A percentile compares a stretch with the other conserved stretches of the same genome.
These are phyloP conservation scores for Nepenthes gracilis DNA, from an alignment of 148 eudicot genomes.

Conservation along the genomic window DNA sequence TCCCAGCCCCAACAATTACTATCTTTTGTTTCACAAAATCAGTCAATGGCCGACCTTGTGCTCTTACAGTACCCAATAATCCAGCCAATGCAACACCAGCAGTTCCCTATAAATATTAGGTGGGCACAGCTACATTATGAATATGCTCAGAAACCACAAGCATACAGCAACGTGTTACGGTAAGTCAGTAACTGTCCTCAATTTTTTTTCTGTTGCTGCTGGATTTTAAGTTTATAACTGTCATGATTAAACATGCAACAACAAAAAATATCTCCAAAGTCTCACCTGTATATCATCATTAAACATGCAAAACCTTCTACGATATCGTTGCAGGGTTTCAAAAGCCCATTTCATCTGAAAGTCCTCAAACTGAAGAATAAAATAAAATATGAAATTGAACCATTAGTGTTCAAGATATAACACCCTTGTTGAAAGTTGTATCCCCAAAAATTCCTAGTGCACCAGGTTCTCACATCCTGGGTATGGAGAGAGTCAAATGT, in stretches of 20 bases:
- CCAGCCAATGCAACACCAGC: conserved; percentile 99
- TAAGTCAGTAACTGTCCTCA: too few species aligned
- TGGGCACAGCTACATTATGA: not conserved
- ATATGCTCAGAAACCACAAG: not conserved
- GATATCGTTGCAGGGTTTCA: conserved; percentile 84
- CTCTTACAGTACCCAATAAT: conserved; percentile 85
- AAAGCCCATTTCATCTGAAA: conserved; percentile 99
- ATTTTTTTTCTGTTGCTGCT: too few species aligned
- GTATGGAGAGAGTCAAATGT: too few species aligned
- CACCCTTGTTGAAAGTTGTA: too few species aligned
- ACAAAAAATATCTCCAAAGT: not conserved
- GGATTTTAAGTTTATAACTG: not conserved
- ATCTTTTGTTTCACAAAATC: conserved; percentile 90
- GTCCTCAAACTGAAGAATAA: conserved; percentile 75
- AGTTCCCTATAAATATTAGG: conserved; percentile 53
- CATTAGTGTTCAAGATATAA: not conserved
- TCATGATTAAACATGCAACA: not conserved
- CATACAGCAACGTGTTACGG: not conserved
- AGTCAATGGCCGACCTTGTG: conserved; percentile 82
- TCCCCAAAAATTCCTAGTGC: too few species aligned
- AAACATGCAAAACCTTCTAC: conserved; percentile 87
- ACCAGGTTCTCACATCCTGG: too few species aligned
- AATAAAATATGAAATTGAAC: not conserved
- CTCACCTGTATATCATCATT: conserved; percentile 96
- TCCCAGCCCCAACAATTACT: conserved; percentile 97